Evolutionary conservation across 2,329 filamentous ascomycete genomes (phyloP).

Genomic region (Cladorrhinum sp.): DNA sequence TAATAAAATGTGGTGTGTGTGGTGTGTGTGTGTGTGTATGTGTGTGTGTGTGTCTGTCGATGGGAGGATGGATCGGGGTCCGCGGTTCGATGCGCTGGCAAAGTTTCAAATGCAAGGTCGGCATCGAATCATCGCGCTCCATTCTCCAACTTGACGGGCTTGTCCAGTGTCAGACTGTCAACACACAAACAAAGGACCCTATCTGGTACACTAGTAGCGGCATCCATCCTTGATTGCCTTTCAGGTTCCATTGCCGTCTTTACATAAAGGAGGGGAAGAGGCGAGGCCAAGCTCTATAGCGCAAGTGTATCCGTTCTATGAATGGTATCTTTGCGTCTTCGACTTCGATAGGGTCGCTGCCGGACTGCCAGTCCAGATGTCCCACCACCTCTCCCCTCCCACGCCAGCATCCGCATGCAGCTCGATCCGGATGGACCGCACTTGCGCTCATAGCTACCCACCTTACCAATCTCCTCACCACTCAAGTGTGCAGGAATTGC

Average conservation of each 20-base stretch:
- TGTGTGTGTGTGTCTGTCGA: constrained; percentile 1
- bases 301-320: background rate
- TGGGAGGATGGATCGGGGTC: constrained; percentile 22
- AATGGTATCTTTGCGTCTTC: background rate
- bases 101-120: constrained; percentile 28
- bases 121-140: constrained; percentile 25
- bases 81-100: constrained; percentile 30
- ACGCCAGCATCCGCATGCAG: background rate
- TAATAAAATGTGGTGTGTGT: too few relatives aligned
- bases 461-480: background rate
- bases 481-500: background rate
- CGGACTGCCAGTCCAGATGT: background rate
- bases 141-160: constrained; percentile 1
- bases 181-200: background rate
- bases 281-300: background rate
- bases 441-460: background rate
- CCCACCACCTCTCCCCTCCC: background rate
- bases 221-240: constrained; percentile 1
- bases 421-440: background rate
- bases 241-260: background rate
- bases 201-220: background rate
- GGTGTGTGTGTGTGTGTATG: background rate
- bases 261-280: background rate
- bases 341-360: background rate
- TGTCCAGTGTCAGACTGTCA: constrained; percentile 6